phyloP scores from a whole-genome alignment of 129 eudicot genomes.

The Flaveria trinervia region DNA sequence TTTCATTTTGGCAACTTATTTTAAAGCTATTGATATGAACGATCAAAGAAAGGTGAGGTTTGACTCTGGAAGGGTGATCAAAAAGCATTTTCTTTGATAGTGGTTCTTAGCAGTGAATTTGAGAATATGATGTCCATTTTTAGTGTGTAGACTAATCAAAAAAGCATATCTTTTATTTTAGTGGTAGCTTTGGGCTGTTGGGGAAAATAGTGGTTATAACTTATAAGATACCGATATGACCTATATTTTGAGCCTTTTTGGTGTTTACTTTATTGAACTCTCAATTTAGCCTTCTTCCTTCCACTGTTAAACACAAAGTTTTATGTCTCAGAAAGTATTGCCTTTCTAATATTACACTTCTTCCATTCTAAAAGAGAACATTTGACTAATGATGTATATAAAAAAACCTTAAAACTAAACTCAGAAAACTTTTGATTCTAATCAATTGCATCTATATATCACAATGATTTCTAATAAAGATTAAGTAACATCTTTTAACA shows the following conservation, averaged over 20 bases:
- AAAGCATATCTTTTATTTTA: conserved; percentile 9
- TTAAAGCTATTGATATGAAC: not conserved
- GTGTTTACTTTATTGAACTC: not conserved
- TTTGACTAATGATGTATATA: not conserved
- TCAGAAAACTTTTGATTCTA: not conserved
- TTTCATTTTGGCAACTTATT: not conserved
- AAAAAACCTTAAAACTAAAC: not conserved
- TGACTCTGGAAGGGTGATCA: conserved; percentile 4
- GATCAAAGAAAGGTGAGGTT: conserved; percentile 3
- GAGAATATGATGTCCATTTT: conserved; percentile 10
- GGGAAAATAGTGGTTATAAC: not conserved
- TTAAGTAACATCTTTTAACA: not conserved
- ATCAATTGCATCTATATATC: not conserved
- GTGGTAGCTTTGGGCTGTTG: conserved; percentile 12
- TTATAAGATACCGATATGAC: not conserved
- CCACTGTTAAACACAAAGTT: not conserved
- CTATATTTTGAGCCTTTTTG: not conserved
- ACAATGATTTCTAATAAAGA: not conserved
- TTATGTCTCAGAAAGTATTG: not conserved
- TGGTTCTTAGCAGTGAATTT: not conserved
- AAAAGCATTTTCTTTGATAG: not conserved
- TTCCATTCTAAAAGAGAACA: not conserved
- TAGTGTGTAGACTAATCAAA: conserved; percentile 4
- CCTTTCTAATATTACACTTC: not conserved
- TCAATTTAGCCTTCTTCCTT: not conserved